Evolutionary conservation across 1,284 basidiomycete species (phyloP), one percentile per base, ranked within the genome.

Genomic region (Amanita bisporigera): DNA sequence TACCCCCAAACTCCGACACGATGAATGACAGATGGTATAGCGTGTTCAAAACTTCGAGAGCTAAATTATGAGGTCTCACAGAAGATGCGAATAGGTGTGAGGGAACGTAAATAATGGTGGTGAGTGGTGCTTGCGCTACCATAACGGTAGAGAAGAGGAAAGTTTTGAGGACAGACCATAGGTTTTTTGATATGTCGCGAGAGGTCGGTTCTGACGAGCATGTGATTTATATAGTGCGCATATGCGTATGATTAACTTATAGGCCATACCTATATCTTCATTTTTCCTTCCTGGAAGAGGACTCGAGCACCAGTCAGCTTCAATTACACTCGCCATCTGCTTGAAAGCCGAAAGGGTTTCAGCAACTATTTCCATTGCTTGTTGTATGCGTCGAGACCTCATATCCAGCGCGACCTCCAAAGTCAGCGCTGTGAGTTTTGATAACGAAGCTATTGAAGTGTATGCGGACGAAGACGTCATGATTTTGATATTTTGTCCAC

Each of bases 1-100:
- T 84, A 9, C 92, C 91, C 4, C 92, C 91, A 71, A 93, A 93
- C 71, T 90, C 86, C 3, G 89, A 86, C 9, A 93, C 85, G 43
- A 92, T 84, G 71, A 91, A 91, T 0, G 91, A 86, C n/a, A 92
- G 79, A 71, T 88, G 85, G 17, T 84, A 86, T 12, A 92, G 81
- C 0, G 84, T 85, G 36, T 83, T 82, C 0, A 93, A 78, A 4
- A 84, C 81, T 12, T 81, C 77, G 6, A 85, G 76, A 2, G 88
- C 85, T 14, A 91, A 78, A 6, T 80, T 72, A 2, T 84, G 80
- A 11, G 87, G 82, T 59, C 67, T 60, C 57, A 69, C 64, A 43
- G 63, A 60, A 60, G 50, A 38, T 29, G 29, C 11, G 29, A 64
- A 57, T 31, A 57, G 24, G 14, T 57, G 24, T 31, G 82, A 82